Evolutionary conservation across 176 grass and related monocot species (phyloP).

Genomic region (Ensete ventricosum): DNA sequence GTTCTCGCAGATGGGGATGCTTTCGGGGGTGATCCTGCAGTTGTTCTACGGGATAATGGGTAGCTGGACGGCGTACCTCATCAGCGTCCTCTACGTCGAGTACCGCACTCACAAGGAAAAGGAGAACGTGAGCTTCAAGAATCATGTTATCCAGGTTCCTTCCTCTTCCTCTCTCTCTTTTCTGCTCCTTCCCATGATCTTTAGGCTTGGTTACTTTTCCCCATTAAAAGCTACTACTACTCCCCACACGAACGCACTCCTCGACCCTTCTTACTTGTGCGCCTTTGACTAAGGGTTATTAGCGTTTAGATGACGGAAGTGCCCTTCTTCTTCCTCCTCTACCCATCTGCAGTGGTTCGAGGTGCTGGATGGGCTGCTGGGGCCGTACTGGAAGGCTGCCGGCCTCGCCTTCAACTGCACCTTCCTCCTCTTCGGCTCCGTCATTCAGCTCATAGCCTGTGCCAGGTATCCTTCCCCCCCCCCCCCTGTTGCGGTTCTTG

Average conservation of each 20-base stretch:
- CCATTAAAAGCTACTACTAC: no score
- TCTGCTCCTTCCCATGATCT: no score
- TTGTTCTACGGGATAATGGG: conserved; percentile 11
- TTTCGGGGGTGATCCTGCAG: neutral
- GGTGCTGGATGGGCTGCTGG: conserved; percentile 55
- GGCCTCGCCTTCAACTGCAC: no score
- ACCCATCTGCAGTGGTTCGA: conserved; percentile 50
- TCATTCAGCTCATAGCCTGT: conserved; percentile 71
- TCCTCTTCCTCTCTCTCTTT: neutral
- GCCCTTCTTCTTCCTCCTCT: no score
- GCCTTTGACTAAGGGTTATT: no score
- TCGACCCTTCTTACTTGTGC: no score
- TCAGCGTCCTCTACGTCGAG: conserved; percentile 22
- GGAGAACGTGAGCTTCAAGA: conserved; percentile 11
- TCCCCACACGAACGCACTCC: no score
- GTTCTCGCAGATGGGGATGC: conserved; percentile 20
- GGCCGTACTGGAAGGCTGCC: no score
- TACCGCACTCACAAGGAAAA: conserved; percentile 17
- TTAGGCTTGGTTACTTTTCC: no score
- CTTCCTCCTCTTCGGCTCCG: no score
- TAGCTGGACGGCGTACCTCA: conserved; percentile 13
- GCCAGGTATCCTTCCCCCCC: conserved; percentile 25
- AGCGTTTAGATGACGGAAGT: no score
- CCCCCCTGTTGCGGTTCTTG: neutral
- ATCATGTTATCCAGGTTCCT: conserved; percentile 18